Base-by-base conservation (phyloP, 1,284 basidiomycete species). In the Bjerkandera adusta region DNA sequence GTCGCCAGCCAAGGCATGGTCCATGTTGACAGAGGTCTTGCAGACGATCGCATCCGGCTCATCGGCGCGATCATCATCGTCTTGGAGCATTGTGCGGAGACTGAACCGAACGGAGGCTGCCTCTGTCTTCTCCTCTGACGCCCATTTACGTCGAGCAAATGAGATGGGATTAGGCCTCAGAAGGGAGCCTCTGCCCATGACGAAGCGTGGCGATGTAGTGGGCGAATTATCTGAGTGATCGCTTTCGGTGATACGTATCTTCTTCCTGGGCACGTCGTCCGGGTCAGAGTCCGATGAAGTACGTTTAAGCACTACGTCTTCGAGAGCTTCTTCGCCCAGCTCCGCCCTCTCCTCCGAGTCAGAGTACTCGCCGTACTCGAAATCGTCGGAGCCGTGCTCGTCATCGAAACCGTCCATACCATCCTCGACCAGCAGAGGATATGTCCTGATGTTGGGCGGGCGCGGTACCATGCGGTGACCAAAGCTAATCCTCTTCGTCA, bases 121-220 rank as follows among this genome's bases (percentile, higher is more conserved):
- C 27, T 8, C 27, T 30, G n/a, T n/a, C 8, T n/a, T 30, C 27
- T 8, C 27, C 12, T 57, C 51, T 21, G 53, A 47, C 3, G 58
- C 60, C 65, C 65, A 66, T 49, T 62, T 67, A 26, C 64, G 65
- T 47, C 66, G 65, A 24, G 66, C 66, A 45, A 65, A 67, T 11
- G 61, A 58, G 46, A 62, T 59, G 15, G 66, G 66, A 47, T 68
- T 68, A 16, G 66, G 65, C 21, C 61, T 56, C 43, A 30, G 43
- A 27, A 36, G 57, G 43, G 47, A 48, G 51, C 58, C 52, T 58
- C 60, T 25, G 43, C 37, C 39, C 50, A 46, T 24, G 41, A 51
- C 30, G 49, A 36, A 32, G 48, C 50, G 20, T 48, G 55, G 11
- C 39, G 53, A 32, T 49, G 52, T 50, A 54, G 54, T 44, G 34